Percentiles rank a stretch among this genome's conserved stretches.
These are phyloP conservation scores for Penicillium fuscoglaucum DNA, from an alignment of 2,329 filamentous ascomycete species.

Conservation along the genomic window DNA sequence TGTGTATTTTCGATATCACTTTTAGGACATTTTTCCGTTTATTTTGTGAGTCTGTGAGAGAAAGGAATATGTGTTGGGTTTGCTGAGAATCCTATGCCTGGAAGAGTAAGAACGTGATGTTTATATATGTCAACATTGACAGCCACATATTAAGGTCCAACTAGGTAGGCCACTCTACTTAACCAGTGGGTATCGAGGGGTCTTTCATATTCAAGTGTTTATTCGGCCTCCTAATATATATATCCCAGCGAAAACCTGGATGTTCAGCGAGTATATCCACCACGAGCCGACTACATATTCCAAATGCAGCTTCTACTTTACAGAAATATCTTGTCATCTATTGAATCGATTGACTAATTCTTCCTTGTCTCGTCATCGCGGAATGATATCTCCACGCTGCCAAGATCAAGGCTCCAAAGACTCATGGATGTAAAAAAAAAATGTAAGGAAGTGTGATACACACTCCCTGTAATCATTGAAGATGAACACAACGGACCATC, in stretches of 20 bases:
- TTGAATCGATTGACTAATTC: constrained; percentile 20
- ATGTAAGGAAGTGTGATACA: constrained; percentile 2
- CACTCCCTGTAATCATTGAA: constrained; percentile 10
- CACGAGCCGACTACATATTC: background rate
- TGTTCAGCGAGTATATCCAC: background rate
- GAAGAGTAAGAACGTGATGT: too few relatives aligned
- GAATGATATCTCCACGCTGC: constrained; percentile 5
- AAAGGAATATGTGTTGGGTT: too few relatives aligned
- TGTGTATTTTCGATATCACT: too few relatives aligned
- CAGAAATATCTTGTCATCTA: constrained; percentile 13
- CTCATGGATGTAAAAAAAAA: constrained; percentile 4
- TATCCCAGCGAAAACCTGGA: background rate
- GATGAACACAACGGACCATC: constrained; percentile 7
- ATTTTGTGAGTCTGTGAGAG: too few relatives aligned
- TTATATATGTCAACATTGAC: too few relatives aligned
- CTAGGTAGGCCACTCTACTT: too few relatives aligned
- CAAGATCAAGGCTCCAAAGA: background rate
- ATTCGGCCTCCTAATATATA: background rate
- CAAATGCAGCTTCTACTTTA: background rate
- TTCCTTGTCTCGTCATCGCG: constrained; percentile 2
- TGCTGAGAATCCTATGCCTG: too few relatives aligned
- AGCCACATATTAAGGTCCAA: too few relatives aligned
- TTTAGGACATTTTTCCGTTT: too few relatives aligned
- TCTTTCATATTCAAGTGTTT: background rate
- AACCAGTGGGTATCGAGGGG: background rate